Percentiles rank a stretch among this genome's conserved stretches.
These are phyloP conservation scores for Suillus alpinus DNA, from an alignment of 768 basidiomycete species.

Conservation along the genomic window DNA sequence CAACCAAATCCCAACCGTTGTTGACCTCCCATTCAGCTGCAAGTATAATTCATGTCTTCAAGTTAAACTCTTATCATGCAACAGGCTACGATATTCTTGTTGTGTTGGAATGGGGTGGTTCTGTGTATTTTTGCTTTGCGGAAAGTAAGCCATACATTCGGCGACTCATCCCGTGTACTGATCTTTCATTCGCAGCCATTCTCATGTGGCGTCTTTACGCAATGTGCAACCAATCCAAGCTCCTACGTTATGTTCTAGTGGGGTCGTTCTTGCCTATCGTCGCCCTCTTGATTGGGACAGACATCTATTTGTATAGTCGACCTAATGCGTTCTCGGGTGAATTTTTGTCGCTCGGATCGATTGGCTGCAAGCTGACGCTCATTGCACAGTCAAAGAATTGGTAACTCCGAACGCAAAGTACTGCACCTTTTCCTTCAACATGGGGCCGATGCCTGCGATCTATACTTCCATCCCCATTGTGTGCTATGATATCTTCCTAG, in stretches of 20 bases:
- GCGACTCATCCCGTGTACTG: too few relatives aligned
- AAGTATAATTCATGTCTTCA: not conserved
- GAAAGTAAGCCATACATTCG: not conserved
- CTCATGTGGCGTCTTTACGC: conserved; percentile 1
- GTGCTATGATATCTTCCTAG: not conserved
- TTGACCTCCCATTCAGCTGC: not conserved
- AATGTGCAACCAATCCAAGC: not conserved
- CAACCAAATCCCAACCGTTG: too few relatives aligned
- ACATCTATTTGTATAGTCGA: not conserved
- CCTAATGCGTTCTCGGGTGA: not conserved
- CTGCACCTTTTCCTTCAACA: not conserved
- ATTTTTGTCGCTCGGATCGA: not conserved
- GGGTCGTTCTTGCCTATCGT: not conserved
- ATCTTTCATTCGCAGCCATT: not conserved
- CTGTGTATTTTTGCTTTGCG: not conserved
- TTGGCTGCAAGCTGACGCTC: not conserved
- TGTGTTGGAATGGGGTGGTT: not conserved
- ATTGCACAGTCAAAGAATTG: not conserved
- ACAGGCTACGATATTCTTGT: not conserved
- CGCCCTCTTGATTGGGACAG: not conserved
- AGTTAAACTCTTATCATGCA: not conserved
- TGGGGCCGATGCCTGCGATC: not conserved
- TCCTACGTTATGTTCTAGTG: not conserved
- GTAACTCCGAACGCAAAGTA: not conserved
- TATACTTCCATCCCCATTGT: not conserved